Conservation (phyloP, 1,284 basidiomycete genomes). For the Kalmanozyma brasiliensis region DNA sequence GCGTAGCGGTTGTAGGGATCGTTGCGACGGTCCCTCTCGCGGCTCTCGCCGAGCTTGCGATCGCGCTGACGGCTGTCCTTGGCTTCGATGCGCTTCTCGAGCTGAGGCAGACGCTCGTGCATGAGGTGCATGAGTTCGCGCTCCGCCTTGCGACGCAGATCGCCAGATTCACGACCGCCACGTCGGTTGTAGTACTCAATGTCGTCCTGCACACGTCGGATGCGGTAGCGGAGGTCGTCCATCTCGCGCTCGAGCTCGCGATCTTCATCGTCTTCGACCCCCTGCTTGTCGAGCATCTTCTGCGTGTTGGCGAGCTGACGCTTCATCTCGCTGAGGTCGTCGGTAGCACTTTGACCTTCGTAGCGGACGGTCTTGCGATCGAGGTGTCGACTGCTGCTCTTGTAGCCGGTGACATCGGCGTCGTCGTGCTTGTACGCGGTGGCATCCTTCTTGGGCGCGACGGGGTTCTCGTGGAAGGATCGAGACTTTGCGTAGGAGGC, state of each 20-base stretch:
- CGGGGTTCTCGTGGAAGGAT: conserved; percentile 74
- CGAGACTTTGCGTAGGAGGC: conserved; percentile 74
- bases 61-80: conserved; percentile 82
- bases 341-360: conserved; percentile 74
- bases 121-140: conserved; percentile 85
- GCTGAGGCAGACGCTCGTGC: conserved; percentile 90
- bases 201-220: conserved; percentile 90
- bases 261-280: conserved; percentile 81
- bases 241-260: conserved; percentile 82
- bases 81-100: conserved; percentile 85
- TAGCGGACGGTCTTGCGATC: conserved; percentile 86
- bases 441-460: conserved; percentile 80
- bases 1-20: conserved; percentile 70
- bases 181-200: conserved; percentile 85
- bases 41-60: conserved; percentile 68
- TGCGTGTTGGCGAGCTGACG: conserved; percentile 84
- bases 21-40: conserved; percentile 86
- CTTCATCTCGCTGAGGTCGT: conserved; percentile 86
- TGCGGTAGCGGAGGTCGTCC: conserved; percentile 85
- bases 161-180: conserved; percentile 78
- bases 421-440: conserved; percentile 91
- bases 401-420: conserved; percentile 74
- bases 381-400: conserved; percentile 85
- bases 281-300: conserved; percentile 81
- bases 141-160: conserved; percentile 86